A percentile compares a stretch with the other conserved stretches of the same genome.
These are phyloP conservation scores for Lecanoromycetidae sp. DNA, from an alignment of 2,329 filamentous ascomycete species.

Conservation along the genomic window DNA sequence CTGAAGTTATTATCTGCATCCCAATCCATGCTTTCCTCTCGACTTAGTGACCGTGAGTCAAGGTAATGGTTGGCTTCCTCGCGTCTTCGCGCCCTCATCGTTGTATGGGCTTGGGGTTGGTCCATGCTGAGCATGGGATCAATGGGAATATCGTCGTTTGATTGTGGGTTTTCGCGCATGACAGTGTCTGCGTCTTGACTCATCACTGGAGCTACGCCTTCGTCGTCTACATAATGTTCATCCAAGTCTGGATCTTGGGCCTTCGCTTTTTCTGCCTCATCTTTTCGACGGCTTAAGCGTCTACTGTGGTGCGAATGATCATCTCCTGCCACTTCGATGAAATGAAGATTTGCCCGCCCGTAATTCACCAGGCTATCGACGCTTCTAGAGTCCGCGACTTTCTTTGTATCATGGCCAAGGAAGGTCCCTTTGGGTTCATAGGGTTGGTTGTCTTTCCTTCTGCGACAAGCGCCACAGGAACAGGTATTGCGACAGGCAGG, in stretches of 20 bases:
- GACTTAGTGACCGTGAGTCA: not conserved
- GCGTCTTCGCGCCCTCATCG: not conserved
- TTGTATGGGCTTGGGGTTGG: constrained; percentile 15
- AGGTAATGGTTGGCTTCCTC: not conserved
- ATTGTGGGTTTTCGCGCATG: constrained; percentile 12
- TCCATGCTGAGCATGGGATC: constrained; percentile 30
- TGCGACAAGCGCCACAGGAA: constrained; percentile 70
- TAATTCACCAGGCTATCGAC: constrained; percentile 88
- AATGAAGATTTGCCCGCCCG: constrained; percentile 71
- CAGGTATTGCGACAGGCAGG: constrained; percentile 78
- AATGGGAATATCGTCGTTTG: constrained; percentile 29
- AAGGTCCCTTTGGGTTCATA: constrained; percentile 80
- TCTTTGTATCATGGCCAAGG: constrained; percentile 80
- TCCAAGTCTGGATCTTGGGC: constrained; percentile 34
- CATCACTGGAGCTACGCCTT: constrained; percentile 19
- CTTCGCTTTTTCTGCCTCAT: constrained; percentile 43
- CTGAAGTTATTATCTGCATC: not conserved
- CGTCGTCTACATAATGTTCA: constrained; percentile 34
- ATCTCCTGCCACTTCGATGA: constrained; percentile 54
- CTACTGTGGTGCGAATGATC: constrained; percentile 35
- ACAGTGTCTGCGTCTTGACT: constrained; percentile 9
- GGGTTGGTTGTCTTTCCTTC: constrained; percentile 54
- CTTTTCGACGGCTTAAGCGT: constrained; percentile 36
- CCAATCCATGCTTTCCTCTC: not conserved
- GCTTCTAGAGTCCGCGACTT: constrained; percentile 80